phyloP scores from a whole-genome alignment of 106 monocot species.

The Dendrobium catenatum region DNA sequence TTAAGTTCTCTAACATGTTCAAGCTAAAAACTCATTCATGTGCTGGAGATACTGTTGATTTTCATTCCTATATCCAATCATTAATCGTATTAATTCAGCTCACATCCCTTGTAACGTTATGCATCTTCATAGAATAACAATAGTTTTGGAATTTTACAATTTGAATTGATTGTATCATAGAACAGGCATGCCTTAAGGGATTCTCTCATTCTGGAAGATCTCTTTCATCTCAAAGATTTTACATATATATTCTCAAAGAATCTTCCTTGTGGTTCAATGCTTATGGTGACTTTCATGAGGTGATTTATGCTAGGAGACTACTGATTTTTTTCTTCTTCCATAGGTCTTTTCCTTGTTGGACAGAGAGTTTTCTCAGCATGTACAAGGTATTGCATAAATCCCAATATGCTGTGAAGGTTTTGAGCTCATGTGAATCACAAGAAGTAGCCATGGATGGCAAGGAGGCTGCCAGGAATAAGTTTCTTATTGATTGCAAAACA shows the following conservation, averaged over 20 bases:
- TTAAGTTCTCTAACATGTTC: background rate
- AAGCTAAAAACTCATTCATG: background rate
- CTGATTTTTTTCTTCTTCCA: background rate
- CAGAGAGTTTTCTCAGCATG: background rate
- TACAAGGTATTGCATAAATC: background rate
- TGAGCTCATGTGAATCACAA: conserved; percentile 1
- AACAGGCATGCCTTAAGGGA: background rate
- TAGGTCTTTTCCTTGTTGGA: conserved; percentile 4
- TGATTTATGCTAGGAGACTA: background rate
- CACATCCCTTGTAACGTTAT: background rate
- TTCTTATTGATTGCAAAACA: background rate
- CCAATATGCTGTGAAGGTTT: background rate
- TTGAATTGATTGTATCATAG: background rate
- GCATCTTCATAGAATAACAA: background rate
- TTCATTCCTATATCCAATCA: background rate
- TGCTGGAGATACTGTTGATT: background rate
- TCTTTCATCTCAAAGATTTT: background rate
- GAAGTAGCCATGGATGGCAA: background rate
- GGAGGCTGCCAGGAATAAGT: background rate
- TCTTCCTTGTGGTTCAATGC: background rate
- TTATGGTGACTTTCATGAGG: background rate
- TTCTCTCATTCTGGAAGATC: background rate
- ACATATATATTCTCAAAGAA: background rate
- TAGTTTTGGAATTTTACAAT: background rate
- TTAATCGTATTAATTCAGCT: background rate